Conservation (phyloP, 192 early-diverging fungal species). For the Coemansia sp. region DNA sequence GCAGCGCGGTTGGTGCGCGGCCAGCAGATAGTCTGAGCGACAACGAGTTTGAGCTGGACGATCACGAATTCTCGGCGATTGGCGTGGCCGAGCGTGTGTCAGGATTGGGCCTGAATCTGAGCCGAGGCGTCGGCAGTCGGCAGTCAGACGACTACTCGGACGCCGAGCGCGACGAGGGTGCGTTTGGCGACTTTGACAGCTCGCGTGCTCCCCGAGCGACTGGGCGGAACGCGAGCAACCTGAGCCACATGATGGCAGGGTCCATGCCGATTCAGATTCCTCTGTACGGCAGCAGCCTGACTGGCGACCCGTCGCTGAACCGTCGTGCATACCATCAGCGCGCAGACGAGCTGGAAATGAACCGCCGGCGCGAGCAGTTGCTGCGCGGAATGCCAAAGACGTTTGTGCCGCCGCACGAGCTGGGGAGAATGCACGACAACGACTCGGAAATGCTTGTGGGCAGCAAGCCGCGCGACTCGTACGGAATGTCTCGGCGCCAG, state of each 20-base stretch:
- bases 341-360: conserved; percentile 34
- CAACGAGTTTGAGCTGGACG: conserved; percentile 8
- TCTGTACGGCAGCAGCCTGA: conserved; percentile 19
- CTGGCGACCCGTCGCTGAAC: conserved; percentile 26
- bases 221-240: conserved; percentile 16
- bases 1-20: neutral
- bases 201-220: neutral
- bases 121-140: conserved; percentile 5
- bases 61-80: conserved; percentile 1
- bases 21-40: conserved; percentile 6
- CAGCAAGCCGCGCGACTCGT: conserved; percentile 51
- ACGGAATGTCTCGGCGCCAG: conserved; percentile 30
- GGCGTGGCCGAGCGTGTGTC: conserved; percentile 2
- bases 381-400: conserved; percentile 40
- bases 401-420: conserved; percentile 50
- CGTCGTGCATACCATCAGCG: conserved; percentile 30
- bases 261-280: conserved; percentile 55
- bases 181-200: conserved; percentile 32
- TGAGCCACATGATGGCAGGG: conserved; percentile 45
- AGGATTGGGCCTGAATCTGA: conserved; percentile 2
- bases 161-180: conserved; percentile 22
- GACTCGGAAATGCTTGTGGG: conserved; percentile 40
- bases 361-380: conserved; percentile 26
- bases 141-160: conserved; percentile 38
- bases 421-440: conserved; percentile 35